Conservation (phyloP, 2,329 filamentous ascomycete species). For the Paecilomyces niveus region DNA sequence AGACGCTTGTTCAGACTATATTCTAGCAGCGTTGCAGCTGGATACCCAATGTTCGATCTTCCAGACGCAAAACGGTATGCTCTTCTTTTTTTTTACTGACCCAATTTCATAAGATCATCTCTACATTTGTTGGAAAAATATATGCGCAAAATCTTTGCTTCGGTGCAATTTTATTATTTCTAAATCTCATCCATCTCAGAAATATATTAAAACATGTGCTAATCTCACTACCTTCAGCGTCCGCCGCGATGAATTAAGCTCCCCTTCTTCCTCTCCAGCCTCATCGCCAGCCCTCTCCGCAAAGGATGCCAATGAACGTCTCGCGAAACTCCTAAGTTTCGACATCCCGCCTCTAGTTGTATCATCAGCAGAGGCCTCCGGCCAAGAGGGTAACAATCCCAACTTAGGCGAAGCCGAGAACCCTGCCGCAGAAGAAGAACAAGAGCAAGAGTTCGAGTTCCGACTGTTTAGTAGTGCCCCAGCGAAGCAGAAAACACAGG, state of each 20-base stretch:
- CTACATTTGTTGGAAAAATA: background rate
- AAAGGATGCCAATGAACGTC: slow-evolving; percentile 22
- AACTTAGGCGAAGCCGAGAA: background rate
- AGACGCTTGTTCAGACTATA: background rate
- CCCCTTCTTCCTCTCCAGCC: slow-evolving; percentile 20
- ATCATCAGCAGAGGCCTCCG: slow-evolving; percentile 8
- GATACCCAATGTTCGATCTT: slow-evolving; percentile 26
- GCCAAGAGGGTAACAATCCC: background rate
- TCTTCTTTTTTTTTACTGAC: background rate
- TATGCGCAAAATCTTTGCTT: background rate
- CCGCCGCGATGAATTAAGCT: slow-evolving; percentile 29
- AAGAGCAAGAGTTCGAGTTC: slow-evolving; percentile 38
- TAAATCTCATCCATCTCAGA: background rate
- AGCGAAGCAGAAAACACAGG: slow-evolving; percentile 8
- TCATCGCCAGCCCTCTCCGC: slow-evolving; percentile 21
- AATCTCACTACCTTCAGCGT: slow-evolving; percentile 15
- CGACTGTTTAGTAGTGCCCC: slow-evolving; percentile 30
- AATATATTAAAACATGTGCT: background rate
- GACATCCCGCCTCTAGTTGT: slow-evolving; percentile 10
- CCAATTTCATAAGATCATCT: background rate
- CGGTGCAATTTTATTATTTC: background rate
- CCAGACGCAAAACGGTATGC: slow-evolving; percentile 30
- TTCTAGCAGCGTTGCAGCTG: background rate
- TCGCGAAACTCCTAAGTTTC: slow-evolving; percentile 27
- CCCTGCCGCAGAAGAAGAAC: slow-evolving; percentile 5